Percentiles rank a stretch among this genome's conserved stretches.
These are phyloP conservation scores for Aristolochia contorta DNA, from an alignment of 164 flowering plant species.

Conservation along the genomic window DNA sequence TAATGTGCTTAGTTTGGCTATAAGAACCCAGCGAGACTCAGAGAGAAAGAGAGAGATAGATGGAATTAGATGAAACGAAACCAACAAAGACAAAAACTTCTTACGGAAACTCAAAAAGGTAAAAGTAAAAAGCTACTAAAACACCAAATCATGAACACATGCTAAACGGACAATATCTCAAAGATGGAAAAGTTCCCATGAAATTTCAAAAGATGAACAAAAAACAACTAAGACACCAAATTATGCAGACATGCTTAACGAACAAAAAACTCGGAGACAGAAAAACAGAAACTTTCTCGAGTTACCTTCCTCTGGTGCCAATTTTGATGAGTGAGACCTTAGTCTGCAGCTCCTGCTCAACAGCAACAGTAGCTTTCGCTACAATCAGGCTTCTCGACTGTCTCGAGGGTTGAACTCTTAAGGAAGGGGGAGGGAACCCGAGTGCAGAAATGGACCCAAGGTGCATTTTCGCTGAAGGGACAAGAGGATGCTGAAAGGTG, in stretches of 20 bases:
- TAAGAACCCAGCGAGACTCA: too few relatives aligned
- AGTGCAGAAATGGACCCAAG: constrained; percentile 25
- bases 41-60: too few relatives aligned
- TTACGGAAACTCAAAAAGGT: too few relatives aligned
- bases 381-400: constrained; percentile 11
- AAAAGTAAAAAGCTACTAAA: too few relatives aligned
- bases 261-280: not conserved
- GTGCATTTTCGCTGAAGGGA: constrained; percentile 6
- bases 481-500: constrained; percentile 4
- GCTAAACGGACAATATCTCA: not conserved
- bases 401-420: constrained; percentile 14
- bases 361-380: constrained; percentile 49
- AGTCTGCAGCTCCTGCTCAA: constrained; percentile 40
- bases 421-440: constrained; percentile 28
- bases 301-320: constrained; percentile 90
- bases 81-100: too few relatives aligned
- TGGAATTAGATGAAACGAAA: too few relatives aligned
- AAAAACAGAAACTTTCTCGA: not conserved
- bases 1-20: too few relatives aligned
- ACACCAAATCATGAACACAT: not conserved
- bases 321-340: constrained; percentile 59
- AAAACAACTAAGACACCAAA: not conserved
- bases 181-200: not conserved
- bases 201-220: too few relatives aligned
- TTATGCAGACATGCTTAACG: constrained; percentile 1